Base-by-base conservation (phyloP, 2,329 filamentous ascomycete species). In the Fusarium odoratissimum region DNA sequence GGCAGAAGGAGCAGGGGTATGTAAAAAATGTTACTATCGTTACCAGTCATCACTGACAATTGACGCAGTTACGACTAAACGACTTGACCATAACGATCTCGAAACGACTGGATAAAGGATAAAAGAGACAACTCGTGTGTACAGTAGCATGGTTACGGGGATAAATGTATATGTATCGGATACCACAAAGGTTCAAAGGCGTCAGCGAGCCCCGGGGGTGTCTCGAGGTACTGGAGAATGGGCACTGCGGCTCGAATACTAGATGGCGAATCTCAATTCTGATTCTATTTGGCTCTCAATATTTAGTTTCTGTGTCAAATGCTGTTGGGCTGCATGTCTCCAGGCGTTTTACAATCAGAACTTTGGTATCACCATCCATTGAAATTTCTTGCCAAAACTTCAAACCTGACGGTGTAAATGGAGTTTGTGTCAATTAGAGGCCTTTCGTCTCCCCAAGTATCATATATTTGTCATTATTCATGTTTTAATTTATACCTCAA, bases 1-100 rank as follows among this genome's bases (percentile, higher is more conserved):
- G 94, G 80, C 91, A 95, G 83, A 95, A 94, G 83, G 92, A 95
- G 73, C 90, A 89, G 73, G 93, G 93, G 92, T 94, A 84, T 84
- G 90, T 79, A 42, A 37, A 70, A 42, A 12, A 33, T 13, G 30
- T 5, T n/a, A 9, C 23, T 42, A 45, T 57, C 23, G 38, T 54
- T n/a, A 45, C 28, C 17, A 67, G 10, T 28, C 25, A 17, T 19
- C 21, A 41, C 65, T 72, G 37, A 71, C 57, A 21, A n/a, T 51
- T 35, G 35, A 38, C 38, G 6, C 16, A 76, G 73, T 64, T 76
- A 71, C 56, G 63, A 75, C 56, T 76, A 61, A 74, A 60, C 35
- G 49, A 45, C 45, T 51, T 41, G 44, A 40, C 31, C 46, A 57
- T 31, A 37, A 54, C 48, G 64, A 70, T 46, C 35, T 67, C 40